Conservation (phyloP, 805 yeast species). For the Saccharomycopsis sp. region DNA sequence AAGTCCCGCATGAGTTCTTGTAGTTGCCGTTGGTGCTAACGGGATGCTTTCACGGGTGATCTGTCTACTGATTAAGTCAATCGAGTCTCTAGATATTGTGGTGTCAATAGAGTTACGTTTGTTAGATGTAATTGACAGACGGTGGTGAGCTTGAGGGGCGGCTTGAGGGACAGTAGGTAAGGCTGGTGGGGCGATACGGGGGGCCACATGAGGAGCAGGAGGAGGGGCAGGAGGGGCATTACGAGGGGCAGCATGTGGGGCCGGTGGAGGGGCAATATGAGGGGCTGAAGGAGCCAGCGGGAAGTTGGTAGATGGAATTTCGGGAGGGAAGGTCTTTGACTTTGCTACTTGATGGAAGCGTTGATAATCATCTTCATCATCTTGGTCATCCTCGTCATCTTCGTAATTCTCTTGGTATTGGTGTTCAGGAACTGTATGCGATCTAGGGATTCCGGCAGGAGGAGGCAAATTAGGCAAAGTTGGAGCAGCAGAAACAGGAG, state of each 20-base stretch:
- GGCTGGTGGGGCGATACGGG: slow-evolving; percentile 19
- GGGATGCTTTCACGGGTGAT: not conserved
- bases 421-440: slow-evolving; percentile 8
- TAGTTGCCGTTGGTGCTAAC: not conserved
- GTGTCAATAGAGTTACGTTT: slow-evolving; percentile 2
- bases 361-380: not conserved
- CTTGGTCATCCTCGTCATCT: not conserved
- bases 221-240: slow-evolving; percentile 20
- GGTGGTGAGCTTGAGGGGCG: slow-evolving; percentile 7
- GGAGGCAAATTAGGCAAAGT: slow-evolving; percentile 18
- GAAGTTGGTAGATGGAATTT: slow-evolving; percentile 5
- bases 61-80: not conserved
- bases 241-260: slow-evolving; percentile 13
- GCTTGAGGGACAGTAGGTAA: slow-evolving; percentile 4
- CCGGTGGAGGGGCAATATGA: slow-evolving; percentile 14
- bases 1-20: not conserved
- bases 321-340: not conserved
- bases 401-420: not conserved
- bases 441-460: slow-evolving; percentile 9
- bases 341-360: not conserved
- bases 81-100: not conserved
- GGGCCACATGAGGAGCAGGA: slow-evolving; percentile 20
- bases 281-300: slow-evolving; percentile 11
- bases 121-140: not conserved
- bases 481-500: slow-evolving; percentile 23